Base-by-base conservation (phyloP, 192 early-diverging fungal genomes). In the Podila minutissima region DNA sequence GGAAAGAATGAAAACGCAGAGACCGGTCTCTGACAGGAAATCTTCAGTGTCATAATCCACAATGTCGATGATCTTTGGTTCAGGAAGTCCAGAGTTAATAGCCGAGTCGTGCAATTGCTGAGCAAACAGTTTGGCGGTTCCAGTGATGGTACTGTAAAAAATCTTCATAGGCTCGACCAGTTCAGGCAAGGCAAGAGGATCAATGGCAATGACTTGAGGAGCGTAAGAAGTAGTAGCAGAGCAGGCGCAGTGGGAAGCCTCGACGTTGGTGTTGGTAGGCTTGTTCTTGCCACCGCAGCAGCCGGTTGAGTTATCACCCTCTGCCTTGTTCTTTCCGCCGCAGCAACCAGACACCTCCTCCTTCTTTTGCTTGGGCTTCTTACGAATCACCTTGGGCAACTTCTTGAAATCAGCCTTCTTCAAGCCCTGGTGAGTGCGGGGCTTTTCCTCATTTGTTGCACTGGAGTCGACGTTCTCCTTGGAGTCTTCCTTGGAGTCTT, bases 21-120 rank as follows among this genome's bases (percentile, higher is more conserved):
- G 82, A 17, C 81, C 65, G 4, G 85, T 87, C 58, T 90, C 86
- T 22, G 84, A 69, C 59, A 90, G 71, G 51, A 93, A 83, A 64
- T 88, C 86, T 59, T 92, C 91, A 33, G 85, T 89, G 22, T 92
- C 91, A 49, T 91, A 92, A 26, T 91, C 88, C 49, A 87, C 85
- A 63, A 92, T 88, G 74, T 91, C 86, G 53, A 90, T 67, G 6
- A 87, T 41, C 10, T 82, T 65, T n/a, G 83, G 83, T 31, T 79
- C 66, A 1, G 77, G 63, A 33, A 82, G 64, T 12, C 74, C 68
- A 15, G 59, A 37, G 19, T 74, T 41, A 20, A 41, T 33, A 49
- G 76, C 65, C 71, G 84, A 62, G 50, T 69, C 51, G 5, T 70
- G 53, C 51, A 92, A 60, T n/a, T 85, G 75, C 8, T 83, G 66